A percentile compares a stretch with the other conserved stretches of the same genome.
phyloP scores from a whole-genome alignment of 2,329 filamentous ascomycete genomes.

The Helicocarpus griseus region DNA sequence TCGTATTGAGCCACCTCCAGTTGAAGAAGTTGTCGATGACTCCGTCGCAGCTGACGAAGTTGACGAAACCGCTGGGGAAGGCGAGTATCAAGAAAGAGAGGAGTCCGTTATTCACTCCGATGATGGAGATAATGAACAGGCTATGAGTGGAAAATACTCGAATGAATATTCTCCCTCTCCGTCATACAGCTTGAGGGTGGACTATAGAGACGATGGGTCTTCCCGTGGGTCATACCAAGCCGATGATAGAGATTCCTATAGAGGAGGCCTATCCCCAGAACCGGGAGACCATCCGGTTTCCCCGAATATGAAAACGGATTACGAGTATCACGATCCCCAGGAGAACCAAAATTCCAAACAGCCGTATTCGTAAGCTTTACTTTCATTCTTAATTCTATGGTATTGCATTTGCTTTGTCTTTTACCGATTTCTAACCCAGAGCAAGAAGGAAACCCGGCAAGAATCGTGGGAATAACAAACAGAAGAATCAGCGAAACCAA shows the following conservation, averaged over 20 bases:
- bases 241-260: background rate
- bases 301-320: background rate
- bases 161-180: background rate
- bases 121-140: background rate
- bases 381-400: background rate
- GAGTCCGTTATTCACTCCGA: background rate
- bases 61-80: background rate
- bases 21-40: constrained; percentile 8
- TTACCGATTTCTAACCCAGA: background rate
- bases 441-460: background rate
- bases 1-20: constrained; percentile 18
- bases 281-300: background rate
- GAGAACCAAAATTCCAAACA: background rate
- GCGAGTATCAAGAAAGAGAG: background rate
- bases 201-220: background rate
- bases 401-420: background rate
- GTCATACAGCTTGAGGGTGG: background rate
- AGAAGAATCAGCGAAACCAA: background rate
- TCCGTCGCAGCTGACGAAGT: background rate
- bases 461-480: background rate
- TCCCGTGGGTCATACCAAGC: background rate
- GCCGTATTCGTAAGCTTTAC: background rate
- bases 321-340: background rate
- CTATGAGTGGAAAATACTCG: background rate
- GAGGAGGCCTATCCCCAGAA: background rate